Base-by-base conservation (phyloP, 331 rosid genomes). In the Quercus lobata region DNA sequence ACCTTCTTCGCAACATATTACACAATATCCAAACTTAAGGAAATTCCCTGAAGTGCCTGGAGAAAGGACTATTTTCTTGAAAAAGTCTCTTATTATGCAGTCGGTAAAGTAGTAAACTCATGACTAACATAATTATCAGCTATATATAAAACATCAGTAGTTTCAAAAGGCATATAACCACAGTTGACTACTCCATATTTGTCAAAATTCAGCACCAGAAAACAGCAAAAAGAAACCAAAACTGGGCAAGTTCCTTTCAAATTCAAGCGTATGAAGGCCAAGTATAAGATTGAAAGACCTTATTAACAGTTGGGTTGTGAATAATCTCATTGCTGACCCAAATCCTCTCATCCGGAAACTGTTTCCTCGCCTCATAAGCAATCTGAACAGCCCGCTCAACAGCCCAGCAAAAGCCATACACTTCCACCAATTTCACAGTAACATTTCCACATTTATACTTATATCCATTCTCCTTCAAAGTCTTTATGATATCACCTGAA, bases 351-450 rank as follows among this genome's bases (percentile, higher is more conserved):
- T 83, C 81, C 5, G 99, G 98, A 77, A 90, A 96, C 80, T 96
- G 99, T 79, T 93, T 93, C 78, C 99, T 89, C 6, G 98, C 99
- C 79, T 96, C 99, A 58, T 96, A 96, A 14, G 99, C 99, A 77
- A 96, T 96, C 83, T 91, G 99, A 21, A 96, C 97, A 49, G 99
- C 98, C 72, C 98, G 87, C 85, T 96, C 99, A 5, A 96, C 98
- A 10, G 97, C 99, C 99, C 99, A 96, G 72, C 99, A 96, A 80
- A 93, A 96, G 4, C 99, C 99, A 87, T 83, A 96, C 5, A 98
- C 37, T 76, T 96, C 98, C 21, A 98, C 99, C 68, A 96, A 83
- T 84, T 87, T 91, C 84, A 96, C 99, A 1, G 97, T 93, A 70
- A 96, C 97, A 75, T 79, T 83, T 71, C 98, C 98, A 98, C 99